Conservation (phyloP, 805 yeast genomes). For the Sugiyamaella boreocaroliniensis region DNA sequence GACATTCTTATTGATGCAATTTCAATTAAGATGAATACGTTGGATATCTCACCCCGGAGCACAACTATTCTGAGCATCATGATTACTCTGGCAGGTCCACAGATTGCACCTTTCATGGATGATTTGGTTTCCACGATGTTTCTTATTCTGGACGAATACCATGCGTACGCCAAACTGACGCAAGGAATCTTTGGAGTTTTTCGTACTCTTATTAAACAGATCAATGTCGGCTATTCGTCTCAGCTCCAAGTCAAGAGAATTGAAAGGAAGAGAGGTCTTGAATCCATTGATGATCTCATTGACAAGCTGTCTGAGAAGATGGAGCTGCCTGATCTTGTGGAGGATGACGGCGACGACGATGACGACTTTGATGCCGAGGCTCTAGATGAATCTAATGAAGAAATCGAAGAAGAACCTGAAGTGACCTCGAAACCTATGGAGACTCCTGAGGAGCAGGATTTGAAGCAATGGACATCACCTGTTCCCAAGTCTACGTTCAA, state of each 20-base stretch:
- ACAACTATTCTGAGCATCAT: conserved; percentile 64
- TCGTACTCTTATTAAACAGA: conserved; percentile 18
- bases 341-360: conserved; percentile 21
- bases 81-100: conserved; percentile 61
- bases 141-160: conserved; percentile 72
- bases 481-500: conserved; percentile 56
- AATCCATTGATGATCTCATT: conserved; percentile 26
- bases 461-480: conserved; percentile 56
- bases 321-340: neutral
- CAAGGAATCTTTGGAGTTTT: conserved; percentile 71
- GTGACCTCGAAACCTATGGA: conserved; percentile 31
- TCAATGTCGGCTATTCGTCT: conserved; percentile 8
- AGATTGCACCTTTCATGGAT: conserved; percentile 54
- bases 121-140: conserved; percentile 74
- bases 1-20: conserved; percentile 78
- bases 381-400: conserved; percentile 20
- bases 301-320: conserved; percentile 10
- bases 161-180: conserved; percentile 68
- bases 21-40: conserved; percentile 61
- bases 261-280: conserved; percentile 23
- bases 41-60: conserved; percentile 67
- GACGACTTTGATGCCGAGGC: conserved; percentile 32
- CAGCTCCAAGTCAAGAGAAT: conserved; percentile 13
- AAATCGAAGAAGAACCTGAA: conserved; percentile 22
- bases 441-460: conserved; percentile 26